Base-by-base conservation (phyloP, 1,284 basidiomycete species). In the Waitea zeae region DNA sequence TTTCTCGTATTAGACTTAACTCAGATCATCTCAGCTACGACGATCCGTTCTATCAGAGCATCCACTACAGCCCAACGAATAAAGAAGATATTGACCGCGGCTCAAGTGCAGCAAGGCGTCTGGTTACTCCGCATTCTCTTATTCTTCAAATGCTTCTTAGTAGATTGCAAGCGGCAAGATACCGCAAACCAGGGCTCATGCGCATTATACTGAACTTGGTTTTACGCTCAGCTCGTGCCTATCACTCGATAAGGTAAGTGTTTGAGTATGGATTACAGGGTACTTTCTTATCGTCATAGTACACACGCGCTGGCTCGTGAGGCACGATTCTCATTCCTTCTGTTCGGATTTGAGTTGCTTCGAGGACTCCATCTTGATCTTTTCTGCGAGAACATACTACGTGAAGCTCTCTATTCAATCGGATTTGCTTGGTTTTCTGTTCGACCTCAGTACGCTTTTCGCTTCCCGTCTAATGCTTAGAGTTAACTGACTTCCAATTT, bases 381-480 rank as follows among this genome's bases (percentile, higher is more conserved):
- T 0, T 72, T 75, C 38, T 80, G 88, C 39, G 93, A 98, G 55
- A 66, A 75, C 42, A 55, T 70, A 17, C 59, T 92, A 36, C 70
- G 95, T 32, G 70, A 84, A 42, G 66, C 64, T 33, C 58, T 98
- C 9, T 97, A 88, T 53, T 56, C 60, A 7, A 68, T 79, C 1
- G 88, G 86, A 1, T 84, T 89, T 43, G 72, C 75, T 3, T 98
- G 95, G 95, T 99, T 98, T 55, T 63, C 78, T n/a, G 68, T 78
- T 22, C 68, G 78, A 12, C 84, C 88, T 7, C 82, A 87, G 87
- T 90, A 49, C 53, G 81, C 57, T 17, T 29, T 31, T 34, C 7
- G n/a, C 28, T 7, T 20, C 1, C 11, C n/a, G 12, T 13, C 36
- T 19, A 2, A 20, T 9, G 14, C 22, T 14, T 11, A 17, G 34